Evolutionary conservation across 768 basidiomycete genomes (phyloP).

Genomic region (Termitomyces sp.): DNA sequence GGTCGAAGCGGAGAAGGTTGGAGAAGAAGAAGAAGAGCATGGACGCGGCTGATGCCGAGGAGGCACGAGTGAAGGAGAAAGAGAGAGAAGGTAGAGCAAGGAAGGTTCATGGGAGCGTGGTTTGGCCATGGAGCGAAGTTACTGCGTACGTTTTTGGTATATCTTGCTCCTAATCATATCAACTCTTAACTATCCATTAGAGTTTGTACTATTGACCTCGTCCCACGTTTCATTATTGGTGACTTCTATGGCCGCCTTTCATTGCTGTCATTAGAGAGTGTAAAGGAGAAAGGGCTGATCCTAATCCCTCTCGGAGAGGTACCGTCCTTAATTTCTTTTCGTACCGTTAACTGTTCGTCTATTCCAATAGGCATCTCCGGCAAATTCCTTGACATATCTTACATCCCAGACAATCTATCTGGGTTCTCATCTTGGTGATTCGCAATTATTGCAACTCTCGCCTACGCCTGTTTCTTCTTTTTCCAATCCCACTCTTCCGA

Average conservation of each 20-base stretch:
- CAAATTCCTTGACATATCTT: constrained; percentile 68
- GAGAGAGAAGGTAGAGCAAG: constrained; percentile 47
- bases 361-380: constrained; percentile 53
- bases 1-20: constrained; percentile 46
- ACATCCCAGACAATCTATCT: constrained; percentile 65
- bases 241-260: constrained; percentile 69
- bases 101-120: constrained; percentile 49
- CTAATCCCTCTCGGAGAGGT: constrained; percentile 73
- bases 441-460: constrained; percentile 65
- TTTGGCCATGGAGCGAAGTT: constrained; percentile 76
- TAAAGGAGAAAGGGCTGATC: constrained; percentile 37
- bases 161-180: not conserved
- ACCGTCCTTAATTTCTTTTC: constrained; percentile 5
- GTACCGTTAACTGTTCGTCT: not conserved
- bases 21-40: constrained; percentile 45
- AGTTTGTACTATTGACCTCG: constrained; percentile 43
- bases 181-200: constrained; percentile 16
- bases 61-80: constrained; percentile 51
- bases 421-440: constrained; percentile 79
- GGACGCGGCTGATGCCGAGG: constrained; percentile 32
- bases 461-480: constrained; percentile 34
- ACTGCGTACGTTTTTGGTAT: constrained; percentile 42
- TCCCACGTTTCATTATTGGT: constrained; percentile 52
- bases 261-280: constrained; percentile 49
- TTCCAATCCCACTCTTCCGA: constrained; percentile 40